phyloP scores from a whole-genome alignment of 345 rosid species.

The Reutealis trisperma region DNA sequence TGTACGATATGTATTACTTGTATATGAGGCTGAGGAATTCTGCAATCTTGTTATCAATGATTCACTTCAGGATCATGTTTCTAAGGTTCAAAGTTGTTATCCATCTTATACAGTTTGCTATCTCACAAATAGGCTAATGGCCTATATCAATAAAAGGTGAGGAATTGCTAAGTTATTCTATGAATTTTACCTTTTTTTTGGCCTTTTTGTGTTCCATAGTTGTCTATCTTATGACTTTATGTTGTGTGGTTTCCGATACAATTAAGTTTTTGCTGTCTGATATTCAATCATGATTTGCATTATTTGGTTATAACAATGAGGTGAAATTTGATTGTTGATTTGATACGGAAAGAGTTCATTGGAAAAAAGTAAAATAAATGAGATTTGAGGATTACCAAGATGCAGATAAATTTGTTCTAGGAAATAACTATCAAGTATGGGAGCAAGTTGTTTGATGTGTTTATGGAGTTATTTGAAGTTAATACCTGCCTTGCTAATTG shows the following conservation, averaged over 20 bases:
- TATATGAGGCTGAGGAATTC: slow-evolving; percentile 82
- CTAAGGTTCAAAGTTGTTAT: slow-evolving; percentile 58
- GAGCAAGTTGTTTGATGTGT: not conserved
- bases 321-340: not conserved
- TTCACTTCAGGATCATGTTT: slow-evolving; percentile 56
- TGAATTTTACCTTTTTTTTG: not conserved
- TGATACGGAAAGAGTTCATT: not conserved
- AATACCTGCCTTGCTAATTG: not conserved
- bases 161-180: not conserved
- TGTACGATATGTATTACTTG: slow-evolving; percentile 59
- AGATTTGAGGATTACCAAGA: not conserved
- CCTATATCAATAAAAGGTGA: slow-evolving; percentile 77
- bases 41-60: slow-evolving; percentile 65
- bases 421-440: not conserved
- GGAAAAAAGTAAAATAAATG: not conserved
- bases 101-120: slow-evolving; percentile 85
- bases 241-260: not conserved
- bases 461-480: not conserved
- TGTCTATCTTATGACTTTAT: slow-evolving; percentile 6
- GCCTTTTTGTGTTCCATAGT: not conserved
- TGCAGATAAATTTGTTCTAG: not conserved
- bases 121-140: slow-evolving; percentile 79
- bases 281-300: not conserved
- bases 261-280: not conserved
- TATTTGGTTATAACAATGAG: not conserved